Evolutionary conservation across 2,329 filamentous ascomycete genomes (phyloP).

Genomic region (Penicillium sp.): DNA sequence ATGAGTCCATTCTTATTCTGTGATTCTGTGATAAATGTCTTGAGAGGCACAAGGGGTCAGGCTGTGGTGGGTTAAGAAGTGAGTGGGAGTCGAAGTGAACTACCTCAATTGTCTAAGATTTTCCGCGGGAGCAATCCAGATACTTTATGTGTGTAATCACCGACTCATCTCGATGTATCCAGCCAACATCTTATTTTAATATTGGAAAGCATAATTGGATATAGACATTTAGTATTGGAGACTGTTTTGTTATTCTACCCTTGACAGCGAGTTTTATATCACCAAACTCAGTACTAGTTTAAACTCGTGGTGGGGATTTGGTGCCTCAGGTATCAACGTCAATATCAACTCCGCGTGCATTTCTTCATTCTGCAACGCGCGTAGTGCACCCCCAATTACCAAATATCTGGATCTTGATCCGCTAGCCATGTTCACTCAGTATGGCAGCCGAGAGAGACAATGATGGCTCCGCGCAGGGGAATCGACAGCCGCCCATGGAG

Average conservation of each 20-base stretch:
- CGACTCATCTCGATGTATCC: not conserved
- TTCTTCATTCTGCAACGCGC: not conserved
- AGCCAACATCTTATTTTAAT: not conserved
- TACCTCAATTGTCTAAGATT: not conserved
- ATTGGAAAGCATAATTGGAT: too few species aligned
- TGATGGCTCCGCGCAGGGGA: constrained; percentile 15
- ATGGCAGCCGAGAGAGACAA: constrained; percentile 30
- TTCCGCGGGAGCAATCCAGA: not conserved
- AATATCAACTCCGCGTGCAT: constrained; percentile 7
- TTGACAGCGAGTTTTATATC: not conserved
- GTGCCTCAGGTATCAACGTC: constrained; percentile 24
- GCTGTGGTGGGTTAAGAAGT: not conserved
- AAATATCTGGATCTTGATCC: not conserved
- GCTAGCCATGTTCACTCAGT: constrained; percentile 13
- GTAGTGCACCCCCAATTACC: not conserved
- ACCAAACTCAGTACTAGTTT: not conserved
- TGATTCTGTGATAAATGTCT: not conserved
- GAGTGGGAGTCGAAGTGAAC: not conserved
- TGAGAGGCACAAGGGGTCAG: not conserved
- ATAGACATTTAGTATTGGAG: not conserved
- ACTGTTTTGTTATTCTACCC: not conserved
- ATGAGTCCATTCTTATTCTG: not conserved
- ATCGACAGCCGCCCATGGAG: constrained; percentile 28
- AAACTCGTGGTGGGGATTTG: not conserved
- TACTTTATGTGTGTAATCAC: not conserved